Percentiles rank a stretch among this genome's conserved stretches.
phyloP scores from a whole-genome alignment of 352 stramenopile genomes.

The Phytophthora quininea region DNA sequence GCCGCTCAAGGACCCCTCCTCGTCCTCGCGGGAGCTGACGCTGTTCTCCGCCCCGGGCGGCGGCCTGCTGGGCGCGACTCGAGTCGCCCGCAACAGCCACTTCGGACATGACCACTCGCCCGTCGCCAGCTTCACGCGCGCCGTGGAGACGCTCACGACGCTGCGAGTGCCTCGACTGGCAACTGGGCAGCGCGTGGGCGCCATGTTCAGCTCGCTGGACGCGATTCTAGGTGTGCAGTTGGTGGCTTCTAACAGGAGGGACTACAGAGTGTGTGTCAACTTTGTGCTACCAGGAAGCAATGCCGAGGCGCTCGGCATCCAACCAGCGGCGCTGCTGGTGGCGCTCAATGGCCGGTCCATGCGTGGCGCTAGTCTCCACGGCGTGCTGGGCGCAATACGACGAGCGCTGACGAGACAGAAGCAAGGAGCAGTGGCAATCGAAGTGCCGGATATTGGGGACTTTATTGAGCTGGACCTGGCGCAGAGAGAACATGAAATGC shows the following conservation, averaged over 20 bases:
- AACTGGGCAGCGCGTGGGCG: constrained; percentile 29
- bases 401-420: constrained; percentile 25
- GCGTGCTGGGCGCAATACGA: constrained; percentile 54
- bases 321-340: constrained; percentile 61
- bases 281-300: constrained; percentile 60
- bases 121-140: constrained; percentile 48
- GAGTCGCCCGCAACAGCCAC: constrained; percentile 25
- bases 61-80: neutral
- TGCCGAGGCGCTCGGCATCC: constrained; percentile 56
- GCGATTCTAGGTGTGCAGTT: constrained; percentile 61
- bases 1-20: constrained; percentile 26
- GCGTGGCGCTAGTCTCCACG: constrained; percentile 51
- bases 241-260: constrained; percentile 55
- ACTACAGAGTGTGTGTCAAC: constrained; percentile 73
- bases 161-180: constrained; percentile 46
- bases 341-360: constrained; percentile 61
- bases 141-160: constrained; percentile 55
- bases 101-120: constrained; percentile 23
- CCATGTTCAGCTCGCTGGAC: constrained; percentile 60
- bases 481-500: constrained; percentile 68
- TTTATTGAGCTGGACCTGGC: constrained; percentile 61
- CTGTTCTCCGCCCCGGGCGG: constrained; percentile 13
- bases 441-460: constrained; percentile 39
- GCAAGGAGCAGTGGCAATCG: constrained; percentile 20
- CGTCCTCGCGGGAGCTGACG: constrained; percentile 40